Conservation (phyloP, 768 basidiomycete species). For the Pleurotus citrinopileatus region DNA sequence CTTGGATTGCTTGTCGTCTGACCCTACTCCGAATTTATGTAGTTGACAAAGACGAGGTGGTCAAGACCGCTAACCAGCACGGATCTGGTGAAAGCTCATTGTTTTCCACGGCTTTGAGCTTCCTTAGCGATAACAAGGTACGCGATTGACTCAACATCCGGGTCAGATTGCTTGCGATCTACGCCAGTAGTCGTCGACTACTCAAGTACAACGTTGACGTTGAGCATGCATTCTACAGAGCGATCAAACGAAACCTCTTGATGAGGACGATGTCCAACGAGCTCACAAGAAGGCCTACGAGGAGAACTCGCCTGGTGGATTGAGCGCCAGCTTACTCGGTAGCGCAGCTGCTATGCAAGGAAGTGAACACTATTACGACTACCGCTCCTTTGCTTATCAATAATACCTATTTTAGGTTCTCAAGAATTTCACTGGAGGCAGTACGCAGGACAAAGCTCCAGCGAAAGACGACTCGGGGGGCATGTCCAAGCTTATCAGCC, state of each 20-base stretch:
- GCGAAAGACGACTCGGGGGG: conserved; percentile 35
- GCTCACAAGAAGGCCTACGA: conserved; percentile 66
- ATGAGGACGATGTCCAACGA: conserved; percentile 60
- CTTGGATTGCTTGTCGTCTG: conserved; percentile 7
- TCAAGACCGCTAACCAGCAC: conserved; percentile 50
- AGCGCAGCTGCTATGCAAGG: conserved; percentile 79
- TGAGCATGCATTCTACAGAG: conserved; percentile 28
- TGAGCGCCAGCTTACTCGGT: conserved; percentile 65
- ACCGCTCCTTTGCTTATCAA: neutral
- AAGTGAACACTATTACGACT: conserved; percentile 8
- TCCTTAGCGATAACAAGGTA: conserved; percentile 53
- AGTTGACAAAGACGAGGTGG: conserved; percentile 62
- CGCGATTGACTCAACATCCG: conserved; percentile 9
- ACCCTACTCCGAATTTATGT: neutral
- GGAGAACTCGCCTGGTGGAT: conserved; percentile 41
- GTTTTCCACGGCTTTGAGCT: conserved; percentile 53
- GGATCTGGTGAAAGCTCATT: conserved; percentile 56
- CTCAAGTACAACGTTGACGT: neutral
- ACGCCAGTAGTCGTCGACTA: no score
- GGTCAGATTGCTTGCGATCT: neutral
- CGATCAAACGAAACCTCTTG: conserved; percentile 55
- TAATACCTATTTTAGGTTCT: conserved; percentile 47
- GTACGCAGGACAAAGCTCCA: conserved; percentile 11
- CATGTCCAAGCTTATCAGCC: conserved; percentile 69
- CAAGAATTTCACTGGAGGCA: conserved; percentile 64